Base-by-base conservation (phyloP, 495 filamentous ascomycete species). In the Durotheca rogersii region DNA sequence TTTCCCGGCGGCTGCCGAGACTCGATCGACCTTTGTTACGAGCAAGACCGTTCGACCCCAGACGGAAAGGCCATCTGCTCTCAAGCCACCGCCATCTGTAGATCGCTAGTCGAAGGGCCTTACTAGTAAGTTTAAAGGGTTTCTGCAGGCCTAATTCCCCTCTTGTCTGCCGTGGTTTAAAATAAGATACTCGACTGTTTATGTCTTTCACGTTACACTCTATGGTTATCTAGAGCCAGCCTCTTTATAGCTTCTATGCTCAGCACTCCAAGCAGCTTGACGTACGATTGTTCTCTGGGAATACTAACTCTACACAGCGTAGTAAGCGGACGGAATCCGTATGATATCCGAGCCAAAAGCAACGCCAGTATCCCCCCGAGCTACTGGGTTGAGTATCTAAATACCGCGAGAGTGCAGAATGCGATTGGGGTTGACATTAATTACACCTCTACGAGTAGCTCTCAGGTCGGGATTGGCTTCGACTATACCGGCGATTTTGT, bases 351-450 rank as follows among this genome's bases (percentile, higher is more conserved):
- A 7, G 71, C 77, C 23, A 61, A 71, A 2, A 64, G 57, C 35
- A 36, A 63, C 11, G 79, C 79, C 37, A 74, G 75, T 7, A 77
- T 75, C 3, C 77, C 77, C 1, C 77, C 77, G 2, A 46, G 42
- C 1, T 74, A 76, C 36, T 78, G 72, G 58, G 56, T 52, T 16
- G 60, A 74, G 15, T 79, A 73, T 34, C 65, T 81, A 1, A 81
- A 81, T 45, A 58, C 58, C 4, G 58, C 73, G 0, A 18, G 49
- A 7, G 65, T 72, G 0, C 77, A 79, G 43, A 58, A 76, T 18
- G 75, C 77, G 0, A 50, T 81, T 2, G 77, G 77, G 4, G 74
- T 79, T 11, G 72, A 73, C 38, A 57, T 76, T 15, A 77, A 79
- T 47, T 79, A 78, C 47, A 75, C 75, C 3, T 52, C 64, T 3